Conservation (phyloP, 2,329 filamentous ascomycete genomes). For the Leptographium radiaticola region DNA sequence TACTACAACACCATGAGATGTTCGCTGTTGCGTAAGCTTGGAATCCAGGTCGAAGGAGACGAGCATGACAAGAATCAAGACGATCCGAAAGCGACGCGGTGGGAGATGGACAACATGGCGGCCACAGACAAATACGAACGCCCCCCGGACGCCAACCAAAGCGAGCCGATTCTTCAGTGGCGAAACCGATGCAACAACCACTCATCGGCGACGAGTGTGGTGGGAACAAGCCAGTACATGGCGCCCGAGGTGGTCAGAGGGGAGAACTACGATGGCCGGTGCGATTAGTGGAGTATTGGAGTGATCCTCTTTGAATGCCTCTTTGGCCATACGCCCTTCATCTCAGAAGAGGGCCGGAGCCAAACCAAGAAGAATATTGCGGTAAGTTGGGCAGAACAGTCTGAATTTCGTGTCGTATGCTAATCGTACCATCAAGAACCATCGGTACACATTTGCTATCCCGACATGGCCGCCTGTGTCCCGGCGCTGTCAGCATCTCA, state of each 20-base stretch:
- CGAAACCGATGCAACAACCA: constrained; percentile 57
- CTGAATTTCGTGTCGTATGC: neutral
- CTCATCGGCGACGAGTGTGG: constrained; percentile 67
- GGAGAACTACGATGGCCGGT: constrained; percentile 76
- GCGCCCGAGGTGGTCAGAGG: constrained; percentile 83
- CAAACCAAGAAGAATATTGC: constrained; percentile 80
- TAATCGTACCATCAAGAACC: constrained; percentile 31
- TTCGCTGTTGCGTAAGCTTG: constrained; percentile 61
- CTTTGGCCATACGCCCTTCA: constrained; percentile 84
- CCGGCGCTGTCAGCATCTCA: constrained; percentile 61
- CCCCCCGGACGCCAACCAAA: constrained; percentile 12
- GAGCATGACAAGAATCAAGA: constrained; percentile 42
- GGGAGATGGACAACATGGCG: constrained; percentile 21
- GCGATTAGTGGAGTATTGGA: constrained; percentile 94
- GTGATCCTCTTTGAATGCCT: constrained; percentile 92
- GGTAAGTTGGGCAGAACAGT: constrained; percentile 29
- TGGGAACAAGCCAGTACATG: constrained; percentile 97
- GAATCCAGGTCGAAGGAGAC: constrained; percentile 63
- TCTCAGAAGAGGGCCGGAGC: constrained; percentile 62
- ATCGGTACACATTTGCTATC: constrained; percentile 57
- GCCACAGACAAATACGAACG: constrained; percentile 25
- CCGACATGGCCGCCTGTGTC: constrained; percentile 54
- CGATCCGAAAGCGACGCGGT: neutral
- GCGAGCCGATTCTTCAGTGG: constrained; percentile 51
- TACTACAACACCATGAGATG: constrained; percentile 81